Evolutionary conservation across 371 early-diverging fungal species (phyloP), one percentile per base, ranked within the genome.

Genomic region (Mucor velutinosus): DNA sequence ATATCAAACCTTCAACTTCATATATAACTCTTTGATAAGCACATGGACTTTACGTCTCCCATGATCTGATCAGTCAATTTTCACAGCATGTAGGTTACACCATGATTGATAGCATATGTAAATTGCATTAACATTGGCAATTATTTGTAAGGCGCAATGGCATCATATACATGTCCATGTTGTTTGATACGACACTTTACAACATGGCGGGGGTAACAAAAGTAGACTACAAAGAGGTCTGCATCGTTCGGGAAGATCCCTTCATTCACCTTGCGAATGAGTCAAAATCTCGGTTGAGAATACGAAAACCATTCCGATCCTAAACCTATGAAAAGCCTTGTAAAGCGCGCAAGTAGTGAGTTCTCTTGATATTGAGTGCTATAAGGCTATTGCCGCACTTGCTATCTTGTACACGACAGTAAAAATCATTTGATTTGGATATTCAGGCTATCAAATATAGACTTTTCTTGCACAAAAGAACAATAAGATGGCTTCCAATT

Each of bases 41-140:
- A 51, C 51, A 51, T 51, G 51, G 8, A 51, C 23, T 2, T 51
- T 23, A 3, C 51, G 25, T 25, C 51, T 51, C 51, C 45, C 45
- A 45, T 45, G 45, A 45, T 51, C 23, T 12, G 21, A 51, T 51
- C 51, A 51, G 23, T 25, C 51, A 8, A 51, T 51, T 51, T 51
- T 51, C 51, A 51, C 51, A 51, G 25, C 25, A 14, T 23, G 8
- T 23, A 23, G 21, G 51, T 51, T 51, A 25, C 51, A 51, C 51
- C 51, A 51, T 25, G 51, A 51, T 51, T 51, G 51, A 51, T 51
- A 51, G 11, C 51, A 51, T 51, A 51, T 51, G 51, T 51, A 51
- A 51, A 51, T 19, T 37, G 37, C 37, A 37, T 37, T 37, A 37
- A 23, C 51, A 51, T 51, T 21, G 23, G 1, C 23, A 25, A 25